Percentiles rank a stretch among this genome's conserved stretches.
phyloP scores from a whole-genome alignment of 352 stramenopile genomes.

The Thalassiosira livingstoniorum region DNA sequence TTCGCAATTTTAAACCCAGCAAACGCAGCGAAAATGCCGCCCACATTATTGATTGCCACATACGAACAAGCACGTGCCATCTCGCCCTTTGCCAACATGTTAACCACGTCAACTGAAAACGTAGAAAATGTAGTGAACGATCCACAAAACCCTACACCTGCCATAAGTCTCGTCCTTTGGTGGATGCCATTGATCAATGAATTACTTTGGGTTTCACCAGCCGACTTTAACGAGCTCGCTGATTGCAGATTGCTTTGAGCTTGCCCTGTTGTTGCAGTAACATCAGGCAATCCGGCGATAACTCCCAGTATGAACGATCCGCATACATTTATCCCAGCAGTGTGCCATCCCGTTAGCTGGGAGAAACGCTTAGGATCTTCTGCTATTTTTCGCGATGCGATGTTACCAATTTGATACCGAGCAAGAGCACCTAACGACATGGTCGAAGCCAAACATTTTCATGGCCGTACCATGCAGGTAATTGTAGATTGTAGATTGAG shows the following conservation, averaged over 20 bases:
- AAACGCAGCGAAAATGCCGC: constrained; percentile 50
- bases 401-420: constrained; percentile 70
- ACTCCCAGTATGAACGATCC: constrained; percentile 76
- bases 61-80: constrained; percentile 64
- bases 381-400: constrained; percentile 48
- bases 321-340: constrained; percentile 77
- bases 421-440: too few relatives aligned
- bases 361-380: constrained; percentile 54
- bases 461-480: too few relatives aligned
- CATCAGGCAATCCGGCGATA: constrained; percentile 53
- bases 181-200: constrained; percentile 71
- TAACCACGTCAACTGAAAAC: constrained; percentile 76
- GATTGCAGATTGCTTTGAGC: constrained; percentile 41
- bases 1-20: constrained; percentile 9
- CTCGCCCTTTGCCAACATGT: constrained; percentile 67
- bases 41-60: constrained; percentile 75
- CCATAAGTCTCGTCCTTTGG: constrained; percentile 66
- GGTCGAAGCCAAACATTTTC: too few relatives aligned
- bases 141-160: constrained; percentile 78
- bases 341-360: constrained; percentile 70
- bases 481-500: too few relatives aligned
- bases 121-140: constrained; percentile 82
- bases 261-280: constrained; percentile 10
- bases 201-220: constrained; percentile 72
- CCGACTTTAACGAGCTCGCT: constrained; percentile 57